Conservation (phyloP, 257 asterid species). For the Cordia subcordata region DNA sequence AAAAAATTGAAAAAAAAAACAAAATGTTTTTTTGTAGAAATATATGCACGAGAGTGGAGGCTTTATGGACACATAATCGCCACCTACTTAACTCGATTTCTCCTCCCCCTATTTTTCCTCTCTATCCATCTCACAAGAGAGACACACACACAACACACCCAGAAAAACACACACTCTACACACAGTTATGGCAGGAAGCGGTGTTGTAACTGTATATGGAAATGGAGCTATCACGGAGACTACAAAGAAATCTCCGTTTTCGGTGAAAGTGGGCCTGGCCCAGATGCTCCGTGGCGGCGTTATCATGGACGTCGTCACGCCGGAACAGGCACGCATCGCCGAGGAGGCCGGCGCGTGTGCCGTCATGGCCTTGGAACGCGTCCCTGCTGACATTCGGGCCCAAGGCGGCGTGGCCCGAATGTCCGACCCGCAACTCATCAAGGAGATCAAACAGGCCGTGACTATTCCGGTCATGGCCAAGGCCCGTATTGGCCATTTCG, state of each 20-base stretch:
- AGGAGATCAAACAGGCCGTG: constrained; percentile 81
- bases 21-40: too few species aligned
- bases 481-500: constrained; percentile 84
- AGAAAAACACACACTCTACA: neutral
- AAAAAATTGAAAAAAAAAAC: neutral
- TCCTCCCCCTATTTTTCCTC: neutral
- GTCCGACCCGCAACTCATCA: constrained; percentile 84
- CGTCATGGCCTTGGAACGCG: constrained; percentile 94
- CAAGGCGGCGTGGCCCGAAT: constrained; percentile 94
- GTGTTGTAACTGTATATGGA: constrained; percentile 85
- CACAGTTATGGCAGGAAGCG: constrained; percentile 76
- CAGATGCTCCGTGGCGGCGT: constrained; percentile 98
- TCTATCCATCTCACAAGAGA: neutral
- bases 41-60: neutral
- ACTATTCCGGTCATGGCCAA: constrained; percentile 96
- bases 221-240: constrained; percentile 88
- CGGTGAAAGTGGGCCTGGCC: constrained; percentile 87
- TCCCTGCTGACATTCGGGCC: constrained; percentile 86
- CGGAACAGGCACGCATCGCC: constrained; percentile 88
- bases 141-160: neutral
- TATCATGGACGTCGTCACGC: constrained; percentile 83
- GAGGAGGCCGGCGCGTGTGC: constrained; percentile 97
- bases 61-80: neutral
- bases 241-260: constrained; percentile 73
- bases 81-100: neutral